A percentile compares a stretch with the other conserved stretches of the same genome.
Evolutionary conservation across 495 filamentous ascomycete genomes (phyloP).

Genomic region (Penicillium psychrofluorescens): DNA sequence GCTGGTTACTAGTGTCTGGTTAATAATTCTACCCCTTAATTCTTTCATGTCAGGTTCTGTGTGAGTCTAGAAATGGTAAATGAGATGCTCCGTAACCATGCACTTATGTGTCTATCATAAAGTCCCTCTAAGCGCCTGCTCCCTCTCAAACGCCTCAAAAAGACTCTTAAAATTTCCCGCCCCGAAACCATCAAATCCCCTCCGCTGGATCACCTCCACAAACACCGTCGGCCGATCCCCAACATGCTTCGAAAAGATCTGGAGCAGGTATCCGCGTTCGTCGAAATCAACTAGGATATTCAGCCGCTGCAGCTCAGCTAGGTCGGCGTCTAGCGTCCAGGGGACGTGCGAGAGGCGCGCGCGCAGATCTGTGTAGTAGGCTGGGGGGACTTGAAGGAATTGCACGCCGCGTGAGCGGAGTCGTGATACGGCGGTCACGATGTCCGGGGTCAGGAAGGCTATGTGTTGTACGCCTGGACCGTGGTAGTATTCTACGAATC

Average conservation of each 20-base stretch:
- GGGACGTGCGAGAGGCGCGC: constrained; percentile 42
- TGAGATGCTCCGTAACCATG: too few species aligned
- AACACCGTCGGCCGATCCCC: constrained; percentile 83
- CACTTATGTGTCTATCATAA: constrained; percentile 1
- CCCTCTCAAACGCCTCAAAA: constrained; percentile 81
- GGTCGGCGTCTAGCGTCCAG: constrained; percentile 53
- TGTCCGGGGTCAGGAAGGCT: constrained; percentile 66
- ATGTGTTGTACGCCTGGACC: constrained; percentile 79
- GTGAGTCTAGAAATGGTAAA: too few species aligned
- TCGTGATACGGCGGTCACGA: constrained; percentile 55
- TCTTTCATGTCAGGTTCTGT: too few species aligned
- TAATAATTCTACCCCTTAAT: too few species aligned
- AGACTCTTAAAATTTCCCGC: constrained; percentile 82
- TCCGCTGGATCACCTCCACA: constrained; percentile 75
- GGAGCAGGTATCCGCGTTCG: constrained; percentile 69
- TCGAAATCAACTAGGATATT: constrained; percentile 82
- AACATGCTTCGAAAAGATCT: constrained; percentile 76
- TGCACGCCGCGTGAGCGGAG: constrained; percentile 64
- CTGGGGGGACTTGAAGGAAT: constrained; percentile 67
- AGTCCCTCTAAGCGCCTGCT: constrained; percentile 49
- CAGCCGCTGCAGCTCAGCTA: constrained; percentile 56
- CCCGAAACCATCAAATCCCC: constrained; percentile 75
- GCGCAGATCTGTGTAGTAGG: constrained; percentile 64
- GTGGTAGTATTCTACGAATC: constrained; percentile 64
- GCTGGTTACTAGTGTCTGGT: too few species aligned